Conservation (phyloP, 2,329 filamentous ascomycete genomes). For the Venturia carpophila region DNA sequence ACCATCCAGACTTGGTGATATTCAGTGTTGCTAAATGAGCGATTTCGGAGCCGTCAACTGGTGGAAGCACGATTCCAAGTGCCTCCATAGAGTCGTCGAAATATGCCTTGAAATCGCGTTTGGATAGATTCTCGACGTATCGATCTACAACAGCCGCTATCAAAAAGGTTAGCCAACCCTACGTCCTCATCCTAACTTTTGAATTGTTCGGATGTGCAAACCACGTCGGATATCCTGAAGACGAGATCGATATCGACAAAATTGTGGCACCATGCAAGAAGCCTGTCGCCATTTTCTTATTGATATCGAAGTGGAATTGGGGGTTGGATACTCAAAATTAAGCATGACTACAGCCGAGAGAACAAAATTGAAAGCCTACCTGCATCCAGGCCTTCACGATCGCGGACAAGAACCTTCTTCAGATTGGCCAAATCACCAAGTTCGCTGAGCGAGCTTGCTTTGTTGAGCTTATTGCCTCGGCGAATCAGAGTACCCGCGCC, state of each 20-base stretch:
- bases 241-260: no score
- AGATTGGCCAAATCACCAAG: conserved; percentile 70
- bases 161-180: no score
- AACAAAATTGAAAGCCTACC: no score
- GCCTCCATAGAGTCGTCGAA: conserved; percentile 93
- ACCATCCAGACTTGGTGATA: conserved; percentile 89
- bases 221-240: no score
- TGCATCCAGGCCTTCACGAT: conserved; percentile 74
- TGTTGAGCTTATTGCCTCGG: conserved; percentile 80
- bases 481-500: conserved; percentile 90
- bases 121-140: conserved; percentile 71
- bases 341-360: no score
- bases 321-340: no score
- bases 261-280: no score
- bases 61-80: conserved; percentile 77
- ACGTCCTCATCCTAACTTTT: no score
- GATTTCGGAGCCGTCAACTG: conserved; percentile 55
- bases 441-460: conserved; percentile 61
- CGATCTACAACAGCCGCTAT: conserved; percentile 69
- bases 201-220: no score
- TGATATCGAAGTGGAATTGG: no score
- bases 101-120: conserved; percentile 81
- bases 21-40: conserved; percentile 84
- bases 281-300: no score
- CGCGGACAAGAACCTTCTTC: conserved; percentile 73